Percentiles rank a stretch among this genome's conserved stretches.
These are phyloP conservation scores for Pugionium cornutum DNA, from an alignment of 345 rosid species.

Conservation along the genomic window DNA sequence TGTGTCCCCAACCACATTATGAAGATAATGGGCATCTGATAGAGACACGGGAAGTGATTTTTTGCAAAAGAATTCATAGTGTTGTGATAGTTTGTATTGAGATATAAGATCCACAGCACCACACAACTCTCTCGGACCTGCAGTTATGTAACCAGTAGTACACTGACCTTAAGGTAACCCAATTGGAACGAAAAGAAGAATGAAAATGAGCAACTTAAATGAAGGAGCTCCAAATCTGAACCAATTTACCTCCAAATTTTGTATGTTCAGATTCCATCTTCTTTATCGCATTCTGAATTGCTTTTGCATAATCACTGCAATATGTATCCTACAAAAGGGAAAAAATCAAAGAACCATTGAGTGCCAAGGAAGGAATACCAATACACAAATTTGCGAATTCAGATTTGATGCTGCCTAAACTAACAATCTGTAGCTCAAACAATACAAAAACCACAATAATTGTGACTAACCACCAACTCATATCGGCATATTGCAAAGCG, in stretches of 20 bases:
- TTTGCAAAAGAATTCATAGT: slow-evolving; percentile 86
- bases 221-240: slow-evolving; percentile 9
- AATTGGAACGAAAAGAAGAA: not conserved
- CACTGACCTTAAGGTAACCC: not conserved
- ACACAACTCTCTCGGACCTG: slow-evolving; percentile 78
- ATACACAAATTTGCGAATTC: slow-evolving; percentile 12
- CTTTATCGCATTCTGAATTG: slow-evolving; percentile 11
- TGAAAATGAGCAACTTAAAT: not conserved
- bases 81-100: slow-evolving; percentile 67
- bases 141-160: slow-evolving; percentile 20
- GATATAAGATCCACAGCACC: slow-evolving; percentile 86
- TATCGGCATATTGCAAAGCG: not conserved
- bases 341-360: slow-evolving; percentile 9
- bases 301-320: slow-evolving; percentile 33
- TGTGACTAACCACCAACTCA: slow-evolving; percentile 17
- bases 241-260: slow-evolving; percentile 39
- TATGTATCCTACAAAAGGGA: slow-evolving; percentile 12
- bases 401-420: slow-evolving; percentile 3
- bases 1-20: slow-evolving; percentile 74
- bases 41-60: slow-evolving; percentile 72
- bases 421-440: not conserved
- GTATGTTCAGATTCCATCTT: slow-evolving; percentile 40
- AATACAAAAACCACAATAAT: not conserved
- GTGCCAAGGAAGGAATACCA: not conserved
- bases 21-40: slow-evolving; percentile 78